Conservation (phyloP, 306 rosid species). For the Benincasa hispida region DNA sequence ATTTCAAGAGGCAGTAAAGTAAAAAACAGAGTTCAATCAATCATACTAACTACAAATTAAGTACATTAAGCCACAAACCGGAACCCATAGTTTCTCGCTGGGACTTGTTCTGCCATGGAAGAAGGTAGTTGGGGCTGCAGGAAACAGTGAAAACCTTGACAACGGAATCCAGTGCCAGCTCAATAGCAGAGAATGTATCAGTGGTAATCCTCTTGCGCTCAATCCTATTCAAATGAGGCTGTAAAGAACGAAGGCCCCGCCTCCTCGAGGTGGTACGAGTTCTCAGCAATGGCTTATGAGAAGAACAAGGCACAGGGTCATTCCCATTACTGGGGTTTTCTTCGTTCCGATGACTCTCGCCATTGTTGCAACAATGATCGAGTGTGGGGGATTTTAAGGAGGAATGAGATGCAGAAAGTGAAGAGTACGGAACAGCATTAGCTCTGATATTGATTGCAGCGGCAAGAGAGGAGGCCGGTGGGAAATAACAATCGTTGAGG, state of each 20-base stretch:
- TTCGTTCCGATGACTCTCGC: not conserved
- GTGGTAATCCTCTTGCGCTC: not conserved
- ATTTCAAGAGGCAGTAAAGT: not conserved
- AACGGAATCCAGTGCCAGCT: conserved; percentile 72
- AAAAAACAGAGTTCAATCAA: not conserved
- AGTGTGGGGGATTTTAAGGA: not conserved
- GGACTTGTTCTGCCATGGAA: conserved; percentile 95
- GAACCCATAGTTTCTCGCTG: conserved; percentile 88
- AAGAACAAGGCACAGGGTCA: not conserved
- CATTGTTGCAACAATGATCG: not conserved
- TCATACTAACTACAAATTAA: not conserved
- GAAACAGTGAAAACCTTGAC: conserved; percentile 83
- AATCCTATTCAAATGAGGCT: not conserved
- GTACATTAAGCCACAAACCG: conserved; percentile 26
- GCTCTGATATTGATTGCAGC: not conserved
- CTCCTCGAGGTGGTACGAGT: not conserved
- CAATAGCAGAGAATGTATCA: conserved; percentile 29
- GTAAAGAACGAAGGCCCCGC: conserved; percentile 8
- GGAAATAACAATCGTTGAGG: conserved; percentile 9
- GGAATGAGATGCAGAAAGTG: not conserved
- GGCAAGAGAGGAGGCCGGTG: conserved; percentile 3
- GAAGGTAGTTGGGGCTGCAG: conserved; percentile 66
- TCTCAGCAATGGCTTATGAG: not conserved
- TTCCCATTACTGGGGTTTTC: not conserved
- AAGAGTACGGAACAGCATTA: not conserved